phyloP scores from a whole-genome alignment of 352 stramenopile genomes.

The Discostella stelligera region DNA sequence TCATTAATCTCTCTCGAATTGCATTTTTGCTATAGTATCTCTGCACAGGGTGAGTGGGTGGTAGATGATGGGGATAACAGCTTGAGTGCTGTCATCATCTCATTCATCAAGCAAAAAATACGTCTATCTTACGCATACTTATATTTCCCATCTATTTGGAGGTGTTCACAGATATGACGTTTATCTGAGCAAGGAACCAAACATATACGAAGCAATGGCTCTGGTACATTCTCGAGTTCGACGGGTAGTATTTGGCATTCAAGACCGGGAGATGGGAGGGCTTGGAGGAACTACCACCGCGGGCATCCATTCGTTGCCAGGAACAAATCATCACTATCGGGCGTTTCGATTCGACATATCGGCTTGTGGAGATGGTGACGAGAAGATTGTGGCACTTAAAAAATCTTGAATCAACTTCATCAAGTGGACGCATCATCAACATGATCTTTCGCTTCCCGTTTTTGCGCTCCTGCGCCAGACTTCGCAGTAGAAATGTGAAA shows the following conservation, averaged over 20 bases:
- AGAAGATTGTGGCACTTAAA: not conserved
- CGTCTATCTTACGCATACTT: too few relatives aligned
- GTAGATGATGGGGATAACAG: not conserved
- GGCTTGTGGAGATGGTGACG: not conserved
- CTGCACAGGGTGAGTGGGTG: conserved; percentile 59
- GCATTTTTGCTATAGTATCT: conserved; percentile 57
- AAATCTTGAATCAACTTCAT: too few relatives aligned
- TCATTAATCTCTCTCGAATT: not conserved
- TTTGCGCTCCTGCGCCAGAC: too few relatives aligned
- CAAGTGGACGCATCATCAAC: too few relatives aligned
- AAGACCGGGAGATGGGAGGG: conserved; percentile 29
- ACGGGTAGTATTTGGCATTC: conserved; percentile 61
- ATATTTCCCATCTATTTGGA: not conserved
- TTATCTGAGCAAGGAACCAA: conserved; percentile 67
- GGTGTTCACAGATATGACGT: conserved; percentile 55
- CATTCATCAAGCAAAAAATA: too few relatives aligned
- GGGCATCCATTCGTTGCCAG: conserved; percentile 64
- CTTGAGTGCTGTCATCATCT: not conserved
- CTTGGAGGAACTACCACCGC: conserved; percentile 22
- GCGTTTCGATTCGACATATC: conserved; percentile 43
- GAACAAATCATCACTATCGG: conserved; percentile 78
- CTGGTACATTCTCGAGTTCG: conserved; percentile 69
- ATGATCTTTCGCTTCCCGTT: too few relatives aligned
- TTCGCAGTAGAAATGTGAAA: too few relatives aligned
- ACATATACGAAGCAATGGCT: conserved; percentile 75